Evolutionary conservation across 164 flowering plant genomes (phyloP), one percentile per base, ranked within the genome.

Genomic region (Macadamia tetraphylla): DNA sequence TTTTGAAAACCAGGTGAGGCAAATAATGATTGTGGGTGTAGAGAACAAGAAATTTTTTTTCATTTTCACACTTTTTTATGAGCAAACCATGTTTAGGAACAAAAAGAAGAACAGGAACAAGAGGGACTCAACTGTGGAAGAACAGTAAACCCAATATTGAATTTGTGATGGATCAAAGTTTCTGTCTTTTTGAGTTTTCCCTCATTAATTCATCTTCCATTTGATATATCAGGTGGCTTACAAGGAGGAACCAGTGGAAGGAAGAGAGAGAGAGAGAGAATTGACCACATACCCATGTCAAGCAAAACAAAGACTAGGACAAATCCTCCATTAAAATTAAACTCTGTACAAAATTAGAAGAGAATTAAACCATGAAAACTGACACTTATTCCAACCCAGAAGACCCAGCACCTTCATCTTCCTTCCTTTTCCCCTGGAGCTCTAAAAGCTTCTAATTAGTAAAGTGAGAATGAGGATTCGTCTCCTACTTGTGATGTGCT

Each of bases 271-370:
- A 35, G 40, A 35, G 40, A 35, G 40, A 35, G 5, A 35, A 35
- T 2, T 35, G 40, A 5, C 3, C 40, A 35, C 40, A 35, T 35
- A 35, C 40, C 40, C 40, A 35, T 35, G 40, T 35, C 5, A 35
- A 35, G 40, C 23, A 6, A 66, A 53, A 67, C 9, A n/a, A 23
- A 53, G 67, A 59, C 53, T 55, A 48, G 48, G 63, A 62, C 58
- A 42, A 70, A 67, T 35, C 66, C 62, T 67, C 57, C 63, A 67
- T 67, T 68, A 72, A 70, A 67, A 71, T 51, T 42, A 64, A 58
- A 55, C 64, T 53, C 76, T 78, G 72, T 75, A 73, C 76, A 72
- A 57, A 44, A 62, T 14, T n/a, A 70, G 57, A 46, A 49, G 31
- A 18, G 31, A 67, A 51, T 18, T 43, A 5, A 44, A 70, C 64